Base-by-base conservation (phyloP, 169 alveolate species). In the Plasmodium sp. region DNA sequence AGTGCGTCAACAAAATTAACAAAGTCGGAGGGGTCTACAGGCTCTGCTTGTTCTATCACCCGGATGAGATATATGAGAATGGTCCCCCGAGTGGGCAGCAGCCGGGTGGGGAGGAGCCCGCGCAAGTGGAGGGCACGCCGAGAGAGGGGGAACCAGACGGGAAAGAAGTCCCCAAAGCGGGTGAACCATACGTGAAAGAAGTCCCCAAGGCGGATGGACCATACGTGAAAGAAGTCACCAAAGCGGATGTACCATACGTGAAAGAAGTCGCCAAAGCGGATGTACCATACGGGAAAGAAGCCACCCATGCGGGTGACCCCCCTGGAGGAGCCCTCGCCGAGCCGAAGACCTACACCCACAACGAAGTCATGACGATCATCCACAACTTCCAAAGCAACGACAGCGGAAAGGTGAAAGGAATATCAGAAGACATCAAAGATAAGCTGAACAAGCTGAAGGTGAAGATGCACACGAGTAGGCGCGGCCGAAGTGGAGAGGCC, bases 21-120 rank as follows among this genome's bases (percentile, higher is more conserved):
- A 95, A 93, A 77, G 91, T 92, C 7, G 96, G 96, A 5, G 94
- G 95, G 5, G 67, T 95, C 7, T 93, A 95, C 75, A 95, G 93
- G 33, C 83, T 95, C 45, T 86, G 94, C 54, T 83, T 97, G 22
- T 99, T 48, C 5, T 74, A 41, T 22, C 94, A 93, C 6, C 92
- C 94, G 0, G 51, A 93, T 27, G 82, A 48, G 6, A 72, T 75
- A 39, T 81, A 84, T 16, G 58, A 74, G 18, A 31, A 48, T 18
- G n/a, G 5, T 7, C 14, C 9, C 14, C n/a, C 43, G 6, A 2
- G n/a, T 27, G 77, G 14, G 27, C 0, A 62, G 14, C 33, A 62
- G 14, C 14, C 75, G 34, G 18, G 3, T 62, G 75, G 12, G 54
- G 54, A 48, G 18, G 5, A 48, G n/a, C n/a, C 14, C 0, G 58